phyloP scores from a whole-genome alignment of 495 filamentous ascomycete species.

The Penicillium tannophilum region DNA sequence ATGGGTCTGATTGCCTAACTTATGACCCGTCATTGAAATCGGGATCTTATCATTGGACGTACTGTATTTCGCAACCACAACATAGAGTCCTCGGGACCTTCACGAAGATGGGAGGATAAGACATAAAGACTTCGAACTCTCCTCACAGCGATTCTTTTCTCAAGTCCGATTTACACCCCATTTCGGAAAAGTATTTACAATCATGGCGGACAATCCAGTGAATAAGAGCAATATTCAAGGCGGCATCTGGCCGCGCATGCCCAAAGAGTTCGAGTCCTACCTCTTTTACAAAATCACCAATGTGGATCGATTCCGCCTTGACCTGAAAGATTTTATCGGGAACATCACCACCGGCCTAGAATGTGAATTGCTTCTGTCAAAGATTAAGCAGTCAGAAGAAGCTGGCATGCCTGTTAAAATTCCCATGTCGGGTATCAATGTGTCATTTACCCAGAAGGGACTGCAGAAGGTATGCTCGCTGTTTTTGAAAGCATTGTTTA shows the following conservation, averaged over 20 bases:
- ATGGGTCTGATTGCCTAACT: background rate
- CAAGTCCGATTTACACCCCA: too few relatives aligned
- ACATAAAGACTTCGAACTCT: conserved; percentile 4
- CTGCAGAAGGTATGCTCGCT: conserved; percentile 4
- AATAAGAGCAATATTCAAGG: conserved; percentile 18
- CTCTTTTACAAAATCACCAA: conserved; percentile 20
- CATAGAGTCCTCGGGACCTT: background rate
- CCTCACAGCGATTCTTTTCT: background rate
- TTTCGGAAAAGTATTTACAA: too few relatives aligned
- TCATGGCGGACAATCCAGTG: background rate
- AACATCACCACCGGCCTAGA: conserved; percentile 8
- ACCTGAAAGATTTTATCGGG: background rate
- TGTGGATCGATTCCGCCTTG: background rate
- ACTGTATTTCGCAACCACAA: background rate
- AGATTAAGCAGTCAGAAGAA: background rate
- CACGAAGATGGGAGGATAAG: background rate
- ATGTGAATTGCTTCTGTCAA: background rate
- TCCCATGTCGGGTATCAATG: conserved; percentile 6
- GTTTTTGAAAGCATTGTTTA: background rate
- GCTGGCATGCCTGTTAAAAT: background rate
- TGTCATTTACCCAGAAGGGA: conserved; percentile 7
- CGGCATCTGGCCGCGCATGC: conserved; percentile 22
- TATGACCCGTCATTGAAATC: conserved; percentile 4
- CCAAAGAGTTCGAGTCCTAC: conserved; percentile 18
- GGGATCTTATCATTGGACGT: background rate